Evolutionary conservation across 2,329 filamentous ascomycete species (phyloP), one percentile per base, ranked within the genome.

Genomic region (Penicillium janthinellum): DNA sequence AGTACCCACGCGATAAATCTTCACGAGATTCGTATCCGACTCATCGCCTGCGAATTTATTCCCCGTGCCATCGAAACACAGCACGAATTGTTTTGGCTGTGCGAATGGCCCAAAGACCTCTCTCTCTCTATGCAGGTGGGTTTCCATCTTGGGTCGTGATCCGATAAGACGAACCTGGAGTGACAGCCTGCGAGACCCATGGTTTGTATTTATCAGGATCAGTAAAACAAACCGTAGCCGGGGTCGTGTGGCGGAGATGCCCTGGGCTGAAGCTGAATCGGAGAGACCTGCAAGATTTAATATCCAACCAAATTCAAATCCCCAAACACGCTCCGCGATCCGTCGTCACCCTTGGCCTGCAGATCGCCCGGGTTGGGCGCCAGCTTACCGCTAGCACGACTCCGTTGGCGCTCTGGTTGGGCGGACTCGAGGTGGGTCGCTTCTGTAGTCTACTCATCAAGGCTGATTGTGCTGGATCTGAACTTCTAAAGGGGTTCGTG

Each of bases 21-120:
- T 79, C 34, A 79, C 67, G 34, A 79, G 77, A 67, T 79, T 80
- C 63, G 75, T 79, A 63, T 79, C 77, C 5, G 73, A 72, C 41
- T 73, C 71, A 59, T 76, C 77, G 12, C 77, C 76, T 17, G 64
- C 66, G 53, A 76, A 79, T 56, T 74, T 77, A 60, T 77, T 78
- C 5, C 76, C 77, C 1, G 77, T 79, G 35, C 77, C 77, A 68
- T 80, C 71, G 56, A 78, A 77, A 59, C 74, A 77, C 31, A 77
- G 65, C 39, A 77, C 74, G 55, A 77, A 56, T 22, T 62, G 52
- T 41, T 56, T 61, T 17, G 47, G 47, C 35, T 56, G 53, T 3
- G n/a, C 15, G 6, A 53, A 41, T 4, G 35, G 48, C n/a, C 48
- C 58, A 3, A 28, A 25, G n/a, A 20, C 17, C 54, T 59, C 48